These are phyloP conservation scores for Elymus sibiricus DNA, from an alignment of 176 grass and related monocot genomes.

Conservation along the genomic window DNA sequence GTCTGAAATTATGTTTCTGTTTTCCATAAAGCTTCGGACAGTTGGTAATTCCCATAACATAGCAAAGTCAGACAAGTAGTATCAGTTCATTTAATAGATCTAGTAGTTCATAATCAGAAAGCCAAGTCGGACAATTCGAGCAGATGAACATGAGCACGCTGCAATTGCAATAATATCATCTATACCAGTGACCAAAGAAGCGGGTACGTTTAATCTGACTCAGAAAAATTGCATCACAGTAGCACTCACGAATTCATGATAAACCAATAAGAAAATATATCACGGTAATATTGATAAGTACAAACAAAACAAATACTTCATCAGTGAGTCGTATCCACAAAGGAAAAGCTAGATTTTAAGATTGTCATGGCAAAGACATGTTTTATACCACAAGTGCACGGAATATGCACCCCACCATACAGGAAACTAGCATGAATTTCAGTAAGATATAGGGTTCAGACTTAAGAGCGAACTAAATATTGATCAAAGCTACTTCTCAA, in stretches of 20 bases:
- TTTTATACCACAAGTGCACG: neutral
- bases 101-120: conserved; percentile 1
- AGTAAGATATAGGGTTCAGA: conserved; percentile 4
- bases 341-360: neutral
- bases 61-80: neutral
- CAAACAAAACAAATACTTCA: neutral
- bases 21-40: neutral
- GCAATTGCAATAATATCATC: neutral
- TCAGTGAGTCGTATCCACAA: neutral
- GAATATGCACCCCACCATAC: neutral
- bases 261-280: conserved; percentile 4
- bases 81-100: neutral
- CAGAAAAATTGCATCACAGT: neutral
- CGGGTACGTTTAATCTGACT: neutral
- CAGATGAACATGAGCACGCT: neutral
- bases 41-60: neutral
- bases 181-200: neutral
- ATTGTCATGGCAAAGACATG: neutral
- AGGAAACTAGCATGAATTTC: conserved; percentile 20
- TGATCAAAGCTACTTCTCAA: conserved; percentile 36
- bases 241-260: neutral
- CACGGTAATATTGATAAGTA: neutral
- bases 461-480: neutral
- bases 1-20: neutral
- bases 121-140: neutral